Evolutionary conservation across 371 early-diverging fungal species (phyloP).

Genomic region (Parasitella parasitica): DNA sequence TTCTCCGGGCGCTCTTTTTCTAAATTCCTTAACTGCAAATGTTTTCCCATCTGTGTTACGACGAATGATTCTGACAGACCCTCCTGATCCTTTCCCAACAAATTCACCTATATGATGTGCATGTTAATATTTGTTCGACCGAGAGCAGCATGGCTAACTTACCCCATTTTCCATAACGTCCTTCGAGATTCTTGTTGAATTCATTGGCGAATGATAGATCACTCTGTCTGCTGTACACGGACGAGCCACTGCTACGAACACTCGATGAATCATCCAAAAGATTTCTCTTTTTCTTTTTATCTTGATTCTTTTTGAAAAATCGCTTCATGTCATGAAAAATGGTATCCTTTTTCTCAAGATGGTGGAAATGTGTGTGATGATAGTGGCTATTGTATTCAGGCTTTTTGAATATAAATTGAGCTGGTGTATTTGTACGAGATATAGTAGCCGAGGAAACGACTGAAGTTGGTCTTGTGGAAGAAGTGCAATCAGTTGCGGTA

Average conservation of each 20-base stretch:
- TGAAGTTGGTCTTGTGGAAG: neutral
- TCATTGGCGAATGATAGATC: slow-evolving; percentile 34
- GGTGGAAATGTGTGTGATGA: slow-evolving; percentile 47
- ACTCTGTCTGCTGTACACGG: slow-evolving; percentile 14
- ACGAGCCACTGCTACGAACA: slow-evolving; percentile 32
- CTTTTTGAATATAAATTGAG: slow-evolving; percentile 50
- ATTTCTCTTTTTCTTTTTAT: slow-evolving; percentile 23
- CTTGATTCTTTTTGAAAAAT: slow-evolving; percentile 38
- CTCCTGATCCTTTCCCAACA: slow-evolving; percentile 77
- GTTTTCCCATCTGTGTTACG: slow-evolving; percentile 55
- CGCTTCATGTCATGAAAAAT: slow-evolving; percentile 56
- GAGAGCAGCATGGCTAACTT: neutral
- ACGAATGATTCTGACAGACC: slow-evolving; percentile 67
- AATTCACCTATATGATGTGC: slow-evolving; percentile 45
- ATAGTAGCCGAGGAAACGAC: neutral
- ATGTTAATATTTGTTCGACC: too few relatives aligned
- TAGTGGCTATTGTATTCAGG: slow-evolving; percentile 48
- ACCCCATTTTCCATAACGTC: slow-evolving; percentile 38
- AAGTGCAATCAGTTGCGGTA: neutral
- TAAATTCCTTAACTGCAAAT: slow-evolving; percentile 85
- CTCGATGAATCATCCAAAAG: slow-evolving; percentile 3
- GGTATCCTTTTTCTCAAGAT: slow-evolving; percentile 45
- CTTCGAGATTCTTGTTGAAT: slow-evolving; percentile 32
- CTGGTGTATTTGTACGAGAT: slow-evolving; percentile 27
- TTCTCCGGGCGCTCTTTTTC: slow-evolving; percentile 69